These are phyloP conservation scores for Lasiosphaeria ovina DNA, from an alignment of 495 filamentous ascomycete species.

Conservation along the genomic window DNA sequence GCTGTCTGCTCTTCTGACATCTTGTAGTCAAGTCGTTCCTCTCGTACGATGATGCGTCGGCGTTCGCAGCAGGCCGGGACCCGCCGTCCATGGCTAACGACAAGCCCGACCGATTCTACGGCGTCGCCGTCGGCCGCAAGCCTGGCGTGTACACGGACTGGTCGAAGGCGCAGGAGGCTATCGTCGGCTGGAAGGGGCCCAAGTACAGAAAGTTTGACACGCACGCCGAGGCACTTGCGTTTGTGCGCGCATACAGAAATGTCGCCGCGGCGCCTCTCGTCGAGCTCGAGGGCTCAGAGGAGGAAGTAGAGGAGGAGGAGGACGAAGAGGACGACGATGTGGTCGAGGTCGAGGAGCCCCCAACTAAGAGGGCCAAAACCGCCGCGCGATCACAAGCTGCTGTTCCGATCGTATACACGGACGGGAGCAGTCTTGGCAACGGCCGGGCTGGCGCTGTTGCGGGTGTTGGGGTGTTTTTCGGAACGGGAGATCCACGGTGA, in stretches of 20 bases:
- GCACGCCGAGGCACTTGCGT: constrained; percentile 65
- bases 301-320: constrained; percentile 30
- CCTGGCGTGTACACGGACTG: constrained; percentile 91
- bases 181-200: constrained; percentile 71
- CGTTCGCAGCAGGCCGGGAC: constrained; percentile 67
- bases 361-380: constrained; percentile 59
- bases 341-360: constrained; percentile 38
- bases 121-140: constrained; percentile 73
- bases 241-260: constrained; percentile 29
- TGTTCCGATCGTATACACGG: constrained; percentile 78
- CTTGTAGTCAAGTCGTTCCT: constrained; percentile 76
- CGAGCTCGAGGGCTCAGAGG: constrained; percentile 37
- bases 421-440: constrained; percentile 80
- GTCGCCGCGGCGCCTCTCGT: no score
- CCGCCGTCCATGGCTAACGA: constrained; percentile 26
- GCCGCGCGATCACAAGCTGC: constrained; percentile 11
- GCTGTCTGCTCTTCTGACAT: constrained; percentile 15
- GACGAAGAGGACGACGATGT: constrained; percentile 30
- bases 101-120: constrained; percentile 67
- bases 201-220: constrained; percentile 81
- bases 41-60: constrained; percentile 71
- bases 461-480: constrained; percentile 88
- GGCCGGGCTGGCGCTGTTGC: constrained; percentile 68
- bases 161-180: constrained; percentile 72
- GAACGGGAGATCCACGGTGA: constrained; percentile 67